Evolutionary conservation across 176 grass and related monocot species (phyloP).

Genomic region (Pontederia crassipes): DNA sequence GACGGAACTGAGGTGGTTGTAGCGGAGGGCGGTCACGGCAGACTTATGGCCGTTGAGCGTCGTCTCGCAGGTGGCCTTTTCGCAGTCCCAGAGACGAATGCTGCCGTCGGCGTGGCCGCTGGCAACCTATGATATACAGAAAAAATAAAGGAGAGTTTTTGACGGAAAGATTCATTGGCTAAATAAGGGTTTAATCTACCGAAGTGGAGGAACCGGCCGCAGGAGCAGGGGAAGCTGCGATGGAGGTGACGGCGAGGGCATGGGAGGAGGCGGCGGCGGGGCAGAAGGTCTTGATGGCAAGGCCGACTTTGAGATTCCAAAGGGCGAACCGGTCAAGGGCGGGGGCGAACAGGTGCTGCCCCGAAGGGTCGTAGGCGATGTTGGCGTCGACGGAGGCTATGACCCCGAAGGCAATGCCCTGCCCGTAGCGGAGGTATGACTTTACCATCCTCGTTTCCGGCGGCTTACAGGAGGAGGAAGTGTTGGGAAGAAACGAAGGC

Average conservation of each 20-base stretch:
- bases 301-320: constrained; percentile 90
- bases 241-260: constrained; percentile 41
- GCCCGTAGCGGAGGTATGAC: constrained; percentile 92
- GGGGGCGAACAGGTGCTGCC: constrained; percentile 64
- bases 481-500: too few relatives aligned
- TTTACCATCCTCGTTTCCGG: constrained; percentile 61
- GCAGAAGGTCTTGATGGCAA: constrained; percentile 43
- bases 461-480: constrained; percentile 10
- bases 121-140: constrained; percentile 44
- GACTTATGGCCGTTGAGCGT: constrained; percentile 87
- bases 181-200: constrained; percentile 21
- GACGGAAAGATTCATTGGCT: not conserved
- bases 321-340: constrained; percentile 60
- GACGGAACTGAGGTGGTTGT: constrained; percentile 42
- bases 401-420: constrained; percentile 61
- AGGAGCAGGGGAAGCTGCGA: constrained; percentile 31
- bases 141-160: constrained; percentile 3
- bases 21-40: constrained; percentile 54
- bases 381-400: constrained; percentile 65
- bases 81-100: constrained; percentile 72
- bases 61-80: constrained; percentile 68
- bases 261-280: constrained; percentile 29
- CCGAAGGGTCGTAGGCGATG: constrained; percentile 70
- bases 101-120: constrained; percentile 88
- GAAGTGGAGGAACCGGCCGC: constrained; percentile 29